Conservation (phyloP, 805 yeast species). For the Vanderwaltozyma yarrowii region DNA sequence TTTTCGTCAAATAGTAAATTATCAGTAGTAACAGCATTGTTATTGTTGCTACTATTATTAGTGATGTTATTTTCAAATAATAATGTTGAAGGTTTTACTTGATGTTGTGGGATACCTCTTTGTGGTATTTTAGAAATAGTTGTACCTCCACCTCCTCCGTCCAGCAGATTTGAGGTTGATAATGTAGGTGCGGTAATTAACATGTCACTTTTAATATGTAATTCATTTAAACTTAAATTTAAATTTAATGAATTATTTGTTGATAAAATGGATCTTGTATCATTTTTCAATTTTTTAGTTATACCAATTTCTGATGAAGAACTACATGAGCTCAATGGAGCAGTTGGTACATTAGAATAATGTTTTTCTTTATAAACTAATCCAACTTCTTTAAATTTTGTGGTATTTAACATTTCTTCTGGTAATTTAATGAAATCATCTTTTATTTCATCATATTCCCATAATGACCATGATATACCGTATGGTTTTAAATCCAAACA, state of each 20-base stretch:
- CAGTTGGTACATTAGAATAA: slow-evolving; percentile 68
- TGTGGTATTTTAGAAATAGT: neutral
- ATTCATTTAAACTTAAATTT: too few species aligned
- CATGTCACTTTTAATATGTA: too few species aligned
- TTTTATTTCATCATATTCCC: slow-evolving; percentile 68
- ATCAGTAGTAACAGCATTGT: too few species aligned
- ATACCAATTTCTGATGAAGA: neutral
- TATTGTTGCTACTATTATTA: too few species aligned
- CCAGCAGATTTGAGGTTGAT: neutral
- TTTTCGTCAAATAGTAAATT: too few species aligned
- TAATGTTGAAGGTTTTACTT: too few species aligned
- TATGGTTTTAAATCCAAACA: slow-evolving; percentile 88
- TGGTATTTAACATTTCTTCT: slow-evolving; percentile 32
- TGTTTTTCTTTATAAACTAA: slow-evolving; percentile 58
- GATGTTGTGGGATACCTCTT: neutral
- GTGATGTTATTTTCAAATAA: too few species aligned
- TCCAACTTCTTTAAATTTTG: slow-evolving; percentile 57
- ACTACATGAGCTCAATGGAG: slow-evolving; percentile 35
- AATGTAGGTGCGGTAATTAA: neutral
- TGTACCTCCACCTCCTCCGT: neutral
- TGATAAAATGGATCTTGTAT: neutral
- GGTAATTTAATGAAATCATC: slow-evolving; percentile 70
- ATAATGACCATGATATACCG: slow-evolving; percentile 88
- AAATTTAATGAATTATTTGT: neutral
- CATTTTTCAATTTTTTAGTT: neutral